Evolutionary conservation across 2,329 filamentous ascomycete genomes (phyloP).

Genomic region (Elsinoe batatas): DNA sequence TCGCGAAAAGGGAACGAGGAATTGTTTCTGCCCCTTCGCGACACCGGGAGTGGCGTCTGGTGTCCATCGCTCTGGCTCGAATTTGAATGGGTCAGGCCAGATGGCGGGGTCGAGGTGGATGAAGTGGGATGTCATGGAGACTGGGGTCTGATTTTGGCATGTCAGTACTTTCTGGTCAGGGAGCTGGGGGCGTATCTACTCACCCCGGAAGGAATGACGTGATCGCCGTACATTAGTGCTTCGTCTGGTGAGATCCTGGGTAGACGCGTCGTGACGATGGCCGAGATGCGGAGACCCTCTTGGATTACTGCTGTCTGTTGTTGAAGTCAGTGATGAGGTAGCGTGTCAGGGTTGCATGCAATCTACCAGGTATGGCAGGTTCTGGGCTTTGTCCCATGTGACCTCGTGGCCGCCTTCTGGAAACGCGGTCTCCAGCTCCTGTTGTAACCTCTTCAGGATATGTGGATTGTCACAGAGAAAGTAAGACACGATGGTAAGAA

Average conservation of each 20-base stretch:
- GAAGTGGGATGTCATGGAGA: constrained; percentile 24
- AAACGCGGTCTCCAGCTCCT: constrained; percentile 13
- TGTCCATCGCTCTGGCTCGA: constrained; percentile 31
- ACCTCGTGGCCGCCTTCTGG: constrained; percentile 7
- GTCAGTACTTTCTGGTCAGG: not conserved
- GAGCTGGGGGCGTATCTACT: not conserved
- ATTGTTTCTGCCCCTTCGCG: constrained; percentile 24
- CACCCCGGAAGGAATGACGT: constrained; percentile 17
- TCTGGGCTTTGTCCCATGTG: constrained; percentile 15
- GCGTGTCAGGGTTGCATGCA: constrained; percentile 18
- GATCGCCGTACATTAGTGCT: constrained; percentile 15
- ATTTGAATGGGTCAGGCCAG: constrained; percentile 27
- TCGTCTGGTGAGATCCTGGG: constrained; percentile 17
- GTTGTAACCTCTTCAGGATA: constrained; percentile 16
- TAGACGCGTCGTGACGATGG: constrained; percentile 17
- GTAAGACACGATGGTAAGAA: constrained; percentile 17
- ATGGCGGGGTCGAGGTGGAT: constrained; percentile 21
- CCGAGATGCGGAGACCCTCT: constrained; percentile 39
- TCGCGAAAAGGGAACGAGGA: constrained; percentile 12
- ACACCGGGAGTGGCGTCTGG: constrained; percentile 21
- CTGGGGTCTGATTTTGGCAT: constrained; percentile 16
- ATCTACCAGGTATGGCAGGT: constrained; percentile 18
- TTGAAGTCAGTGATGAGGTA: constrained; percentile 33
- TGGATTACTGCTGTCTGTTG: constrained; percentile 47
- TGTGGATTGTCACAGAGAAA: constrained; percentile 18